Evolutionary conservation across 371 early-diverging fungal genomes (phyloP), one percentile per base, ranked within the genome.

Genomic region (Haplosporangium sp.): DNA sequence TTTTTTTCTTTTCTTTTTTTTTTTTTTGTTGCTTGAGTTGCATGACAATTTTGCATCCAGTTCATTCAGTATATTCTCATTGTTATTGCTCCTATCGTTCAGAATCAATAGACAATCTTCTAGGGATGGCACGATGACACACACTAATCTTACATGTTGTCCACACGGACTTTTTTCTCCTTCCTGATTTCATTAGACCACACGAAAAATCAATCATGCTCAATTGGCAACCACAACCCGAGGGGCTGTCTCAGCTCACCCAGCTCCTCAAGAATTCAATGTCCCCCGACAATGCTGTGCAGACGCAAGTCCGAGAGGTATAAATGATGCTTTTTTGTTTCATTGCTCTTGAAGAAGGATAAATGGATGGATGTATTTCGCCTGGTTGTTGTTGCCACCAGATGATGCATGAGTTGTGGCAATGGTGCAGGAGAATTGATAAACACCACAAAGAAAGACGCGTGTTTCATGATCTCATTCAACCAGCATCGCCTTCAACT

Each of bases 261-360:
- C 84, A 86, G 76, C 87, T 90, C 62, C 83, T 93, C n/a, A 80
- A 81, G 68, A 86, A 87, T 81, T 86, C 89, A 64, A 83, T 82
- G 64, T 82, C 85, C 56, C 56, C 82, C 47, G 87, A 90, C 82
- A 89, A 87, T 69, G 82, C 69, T 52, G 84, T 91, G 47, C 91
- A 91, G 83, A 83, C 79, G 59, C 79, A 81, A 73, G 84, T 88
- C 69, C 84, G 86, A 77, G 83, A 86, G 86, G 89, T 87, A 88
- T 54, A 48, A 13, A 41, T 29, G 29, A 14, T 48, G 18, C 10
- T 5, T n/a, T 12, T 36, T 36, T 47, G 23, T 57, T 20, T 59
- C 11, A 46, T 46, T 46, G 46, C 10, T 45, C 58, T 18, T 52
- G 52, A 20, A 41, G 40, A 46, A 21, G 10, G 6, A n/a, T n/a